These are phyloP conservation scores for Skeletonema potamos DNA, from an alignment of 108 stramenopile genomes.

Conservation along the genomic window DNA sequence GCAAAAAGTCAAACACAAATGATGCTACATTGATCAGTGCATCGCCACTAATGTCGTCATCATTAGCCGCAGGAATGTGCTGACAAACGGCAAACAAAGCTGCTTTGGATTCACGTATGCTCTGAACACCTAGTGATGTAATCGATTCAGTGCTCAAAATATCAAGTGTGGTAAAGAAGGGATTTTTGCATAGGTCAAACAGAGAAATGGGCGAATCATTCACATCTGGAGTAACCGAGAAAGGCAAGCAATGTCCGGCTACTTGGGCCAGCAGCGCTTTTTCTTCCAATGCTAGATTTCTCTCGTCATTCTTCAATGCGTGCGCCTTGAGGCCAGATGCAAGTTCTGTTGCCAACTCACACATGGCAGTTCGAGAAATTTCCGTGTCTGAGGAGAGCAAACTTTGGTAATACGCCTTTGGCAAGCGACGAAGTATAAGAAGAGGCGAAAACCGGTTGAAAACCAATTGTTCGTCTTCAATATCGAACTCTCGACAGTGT, in stretches of 20 bases:
- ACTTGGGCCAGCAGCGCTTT: conserved; percentile 25
- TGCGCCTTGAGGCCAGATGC: background rate
- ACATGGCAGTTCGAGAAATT: background rate
- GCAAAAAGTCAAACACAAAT: conserved; percentile 17
- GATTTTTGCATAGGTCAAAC: conserved; percentile 14
- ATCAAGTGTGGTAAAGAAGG: conserved; percentile 9
- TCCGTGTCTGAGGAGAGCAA: conserved; percentile 8
- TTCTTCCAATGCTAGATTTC: conserved; percentile 23
- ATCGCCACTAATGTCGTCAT: conserved; percentile 19
- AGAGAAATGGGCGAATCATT: conserved; percentile 15
- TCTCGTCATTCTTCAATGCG: conserved; percentile 13
- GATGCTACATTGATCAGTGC: conserved; percentile 18
- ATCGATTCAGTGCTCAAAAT: background rate
- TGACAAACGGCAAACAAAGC: conserved; percentile 36
- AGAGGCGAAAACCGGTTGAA: conserved; percentile 26
- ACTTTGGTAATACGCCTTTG: conserved; percentile 18
- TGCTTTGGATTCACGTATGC: conserved; percentile 17
- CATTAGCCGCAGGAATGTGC: conserved; percentile 19
- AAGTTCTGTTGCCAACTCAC: conserved; percentile 7
- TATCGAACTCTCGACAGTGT: background rate
- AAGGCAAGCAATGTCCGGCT: conserved; percentile 34
- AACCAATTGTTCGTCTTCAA: background rate
- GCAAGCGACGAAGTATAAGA: conserved; percentile 32
- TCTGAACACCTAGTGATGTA: background rate
- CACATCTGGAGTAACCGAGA: background rate